Evolutionary conservation across 176 grass and related monocot species (phyloP).

Genomic region (Rhipidocladum racemiflorum): DNA sequence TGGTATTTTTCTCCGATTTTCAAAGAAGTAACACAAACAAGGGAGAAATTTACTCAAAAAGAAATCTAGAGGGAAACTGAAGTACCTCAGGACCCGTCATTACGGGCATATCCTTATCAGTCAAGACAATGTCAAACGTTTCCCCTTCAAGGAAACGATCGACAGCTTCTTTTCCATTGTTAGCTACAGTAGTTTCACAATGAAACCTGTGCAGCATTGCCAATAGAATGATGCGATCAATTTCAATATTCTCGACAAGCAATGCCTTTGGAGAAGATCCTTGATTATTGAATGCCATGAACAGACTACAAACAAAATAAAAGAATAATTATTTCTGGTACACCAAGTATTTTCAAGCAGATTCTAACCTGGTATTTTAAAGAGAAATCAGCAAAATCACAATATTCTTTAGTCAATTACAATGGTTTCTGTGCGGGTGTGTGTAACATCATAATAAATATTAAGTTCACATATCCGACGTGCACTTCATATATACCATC

Average conservation of each 20-base stretch:
- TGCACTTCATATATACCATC: not conserved
- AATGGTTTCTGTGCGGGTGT: not conserved
- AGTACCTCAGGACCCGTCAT: slow-evolving; percentile 36
- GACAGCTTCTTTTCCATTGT: slow-evolving; percentile 37
- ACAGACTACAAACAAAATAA: not conserved
- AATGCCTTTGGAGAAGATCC: not conserved
- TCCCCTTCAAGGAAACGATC: slow-evolving; percentile 29
- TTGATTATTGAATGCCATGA: slow-evolving; percentile 1
- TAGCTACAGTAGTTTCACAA: not conserved
- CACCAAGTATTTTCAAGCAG: not conserved
- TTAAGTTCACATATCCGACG: not conserved
- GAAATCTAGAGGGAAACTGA: not conserved
- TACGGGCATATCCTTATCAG: slow-evolving; percentile 26
- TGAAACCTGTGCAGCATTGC: not conserved
- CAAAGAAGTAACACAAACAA: not conserved
- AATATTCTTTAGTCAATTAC: not conserved
- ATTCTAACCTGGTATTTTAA: not conserved
- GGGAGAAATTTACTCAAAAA: too few relatives aligned
- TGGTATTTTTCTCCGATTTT: not conserved
- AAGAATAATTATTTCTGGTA: not conserved
- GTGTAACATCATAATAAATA: not conserved
- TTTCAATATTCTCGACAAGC: slow-evolving; percentile 9
- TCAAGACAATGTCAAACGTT: slow-evolving; percentile 31
- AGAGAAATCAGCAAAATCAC: not conserved
- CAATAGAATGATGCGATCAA: not conserved